Conservation (phyloP, 768 basidiomycete species). For the Boletus patriciae region DNA sequence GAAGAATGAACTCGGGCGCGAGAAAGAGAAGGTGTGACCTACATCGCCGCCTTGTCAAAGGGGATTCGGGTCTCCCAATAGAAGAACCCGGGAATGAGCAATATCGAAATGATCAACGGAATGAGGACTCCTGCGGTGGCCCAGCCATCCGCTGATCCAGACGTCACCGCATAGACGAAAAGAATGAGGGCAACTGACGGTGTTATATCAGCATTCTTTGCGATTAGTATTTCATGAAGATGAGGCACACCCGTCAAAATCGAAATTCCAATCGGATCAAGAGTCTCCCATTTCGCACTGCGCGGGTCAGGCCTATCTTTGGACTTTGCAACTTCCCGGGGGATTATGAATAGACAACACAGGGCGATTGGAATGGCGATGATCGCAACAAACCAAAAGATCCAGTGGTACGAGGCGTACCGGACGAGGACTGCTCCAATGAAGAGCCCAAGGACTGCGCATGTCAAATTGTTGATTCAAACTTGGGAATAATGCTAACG, state of each 20-base stretch:
- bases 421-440: conserved; percentile 46
- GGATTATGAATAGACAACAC: conserved; percentile 37
- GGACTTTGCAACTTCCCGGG: conserved; percentile 18
- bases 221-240: neutral
- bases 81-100: conserved; percentile 46
- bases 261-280: conserved; percentile 42
- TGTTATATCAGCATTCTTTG: neutral
- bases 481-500: neutral
- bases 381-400: conserved; percentile 50
- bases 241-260: conserved; percentile 36
- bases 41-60: conserved; percentile 44
- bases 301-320: neutral
- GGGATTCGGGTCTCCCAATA: conserved; percentile 48
- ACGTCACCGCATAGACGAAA: conserved; percentile 45
- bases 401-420: conserved; percentile 47
- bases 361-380: conserved; percentile 36
- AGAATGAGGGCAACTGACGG: conserved; percentile 36
- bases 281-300: conserved; percentile 27
- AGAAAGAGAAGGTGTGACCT: conserved; percentile 11
- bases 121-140: conserved; percentile 42
- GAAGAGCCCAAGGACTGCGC: conserved; percentile 41
- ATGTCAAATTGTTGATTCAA: neutral
- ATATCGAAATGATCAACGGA: conserved; percentile 46
- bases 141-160: conserved; percentile 54
- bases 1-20: neutral